A percentile compares a stretch with the other conserved stretches of the same genome.
These are phyloP conservation scores for Rhinocladiella mackenziei DNA, from an alignment of 2,329 filamentous ascomycete genomes.

Conservation along the genomic window DNA sequence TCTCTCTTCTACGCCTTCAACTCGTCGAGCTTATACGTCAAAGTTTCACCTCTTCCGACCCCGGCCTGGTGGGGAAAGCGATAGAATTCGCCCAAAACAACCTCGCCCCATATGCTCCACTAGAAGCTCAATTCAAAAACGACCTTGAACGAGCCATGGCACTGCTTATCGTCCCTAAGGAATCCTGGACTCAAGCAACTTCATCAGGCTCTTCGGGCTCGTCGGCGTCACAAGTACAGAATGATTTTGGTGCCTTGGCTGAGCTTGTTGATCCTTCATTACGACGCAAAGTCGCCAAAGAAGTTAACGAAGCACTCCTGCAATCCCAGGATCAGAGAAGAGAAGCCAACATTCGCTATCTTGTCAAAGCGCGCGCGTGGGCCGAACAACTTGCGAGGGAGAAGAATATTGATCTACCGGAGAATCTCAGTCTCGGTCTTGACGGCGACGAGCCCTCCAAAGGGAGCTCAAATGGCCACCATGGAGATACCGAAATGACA, in stretches of 20 bases:
- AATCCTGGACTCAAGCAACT: constrained; percentile 58
- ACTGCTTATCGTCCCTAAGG: constrained; percentile 80
- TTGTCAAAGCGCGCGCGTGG: constrained; percentile 82
- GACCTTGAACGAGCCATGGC: constrained; percentile 92
- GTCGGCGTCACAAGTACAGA: constrained; percentile 19
- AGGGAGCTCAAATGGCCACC: constrained; percentile 21
- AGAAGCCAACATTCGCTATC: constrained; percentile 75
- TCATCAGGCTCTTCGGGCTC: constrained; percentile 7
- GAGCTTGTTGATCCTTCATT: constrained; percentile 74
- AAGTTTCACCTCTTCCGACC: constrained; percentile 57
- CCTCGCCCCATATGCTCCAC: constrained; percentile 80
- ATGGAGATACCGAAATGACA: constrained; percentile 29
- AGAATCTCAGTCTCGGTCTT: constrained; percentile 45
- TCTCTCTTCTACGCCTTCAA: constrained; percentile 82
- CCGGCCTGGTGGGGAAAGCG: constrained; percentile 70
- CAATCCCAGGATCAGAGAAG: constrained; percentile 65
- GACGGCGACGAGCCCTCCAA: constrained; percentile 26
- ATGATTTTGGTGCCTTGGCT: constrained; percentile 52
- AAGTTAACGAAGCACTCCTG: constrained; percentile 86
- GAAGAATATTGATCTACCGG: constrained; percentile 44
- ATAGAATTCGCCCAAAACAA: constrained; percentile 83
- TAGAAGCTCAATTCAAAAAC: constrained; percentile 72
- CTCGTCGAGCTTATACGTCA: constrained; percentile 84
- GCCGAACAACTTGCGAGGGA: constrained; percentile 60
- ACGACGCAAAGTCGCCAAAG: constrained; percentile 75